Percentiles rank a stretch among this genome's conserved stretches.
phyloP scores from a whole-genome alignment of 257 asterid genomes.

The Scutellaria minor region DNA sequence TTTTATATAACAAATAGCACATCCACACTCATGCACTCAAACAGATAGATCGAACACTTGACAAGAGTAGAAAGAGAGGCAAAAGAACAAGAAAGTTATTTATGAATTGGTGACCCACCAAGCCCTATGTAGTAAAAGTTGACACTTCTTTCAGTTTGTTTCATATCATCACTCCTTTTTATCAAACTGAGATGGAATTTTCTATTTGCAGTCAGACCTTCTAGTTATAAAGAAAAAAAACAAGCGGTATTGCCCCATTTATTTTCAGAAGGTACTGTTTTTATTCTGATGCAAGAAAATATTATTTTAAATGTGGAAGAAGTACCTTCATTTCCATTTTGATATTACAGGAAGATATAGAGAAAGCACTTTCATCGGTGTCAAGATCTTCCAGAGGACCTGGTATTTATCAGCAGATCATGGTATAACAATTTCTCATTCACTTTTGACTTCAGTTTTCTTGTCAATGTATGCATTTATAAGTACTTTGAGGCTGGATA shows the following conservation, averaged over 20 bases:
- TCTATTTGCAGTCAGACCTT: constrained; percentile 82
- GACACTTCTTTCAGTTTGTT: not conserved
- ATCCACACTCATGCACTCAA: not conserved
- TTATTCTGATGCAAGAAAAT: constrained; percentile 11
- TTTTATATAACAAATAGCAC: not conserved
- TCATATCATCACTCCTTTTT: constrained; percentile 15
- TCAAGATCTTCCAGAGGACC: constrained; percentile 66
- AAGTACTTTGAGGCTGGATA: constrained; percentile 27
- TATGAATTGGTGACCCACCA: not conserved
- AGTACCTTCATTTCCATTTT: constrained; percentile 29
- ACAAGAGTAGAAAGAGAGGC: not conserved
- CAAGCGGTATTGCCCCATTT: constrained; percentile 80
- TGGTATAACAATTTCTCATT: constrained; percentile 56
- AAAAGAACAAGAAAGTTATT: not conserved
- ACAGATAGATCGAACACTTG: not conserved
- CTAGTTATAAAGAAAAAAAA: constrained; percentile 79
- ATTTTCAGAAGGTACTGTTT: constrained; percentile 78
- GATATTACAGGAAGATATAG: constrained; percentile 77
- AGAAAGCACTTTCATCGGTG: constrained; percentile 69
- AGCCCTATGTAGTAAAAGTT: not conserved
- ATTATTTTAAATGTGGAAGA: constrained; percentile 5
- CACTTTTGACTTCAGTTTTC: constrained; percentile 18
- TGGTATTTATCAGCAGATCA: constrained; percentile 66
- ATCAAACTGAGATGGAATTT: constrained; percentile 20
- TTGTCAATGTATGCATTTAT: constrained; percentile 10